A percentile compares a stretch with the other conserved stretches of the same genome.
phyloP scores from a whole-genome alignment of 75 land plant genomes.

The Adiantum capillusveneris region DNA sequence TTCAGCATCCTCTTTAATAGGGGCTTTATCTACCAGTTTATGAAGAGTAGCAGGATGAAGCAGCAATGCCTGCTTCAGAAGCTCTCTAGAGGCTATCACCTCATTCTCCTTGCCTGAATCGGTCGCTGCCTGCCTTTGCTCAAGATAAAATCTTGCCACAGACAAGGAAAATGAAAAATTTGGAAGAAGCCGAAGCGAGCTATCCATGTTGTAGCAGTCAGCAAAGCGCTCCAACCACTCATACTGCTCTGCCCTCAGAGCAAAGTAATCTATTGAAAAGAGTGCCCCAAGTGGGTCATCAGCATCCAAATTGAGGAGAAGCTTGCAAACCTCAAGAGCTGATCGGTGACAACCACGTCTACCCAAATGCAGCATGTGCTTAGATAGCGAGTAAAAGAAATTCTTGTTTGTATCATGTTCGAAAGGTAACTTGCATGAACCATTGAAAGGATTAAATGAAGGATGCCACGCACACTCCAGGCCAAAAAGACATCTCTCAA shows the following conservation, averaged over 20 bases:
- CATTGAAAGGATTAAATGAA: slow-evolving; percentile 59
- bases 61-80: slow-evolving; percentile 91
- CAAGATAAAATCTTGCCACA: slow-evolving; percentile 71
- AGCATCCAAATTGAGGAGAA: slow-evolving; percentile 71
- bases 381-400: slow-evolving; percentile 58
- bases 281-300: slow-evolving; percentile 88
- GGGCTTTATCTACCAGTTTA: slow-evolving; percentile 77
- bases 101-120: slow-evolving; percentile 15
- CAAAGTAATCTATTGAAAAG: slow-evolving; percentile 87
- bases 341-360: slow-evolving; percentile 92
- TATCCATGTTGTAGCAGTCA: slow-evolving; percentile 51
- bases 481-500: slow-evolving; percentile 76
- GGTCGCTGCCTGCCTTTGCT: slow-evolving; percentile 11
- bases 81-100: slow-evolving; percentile 37
- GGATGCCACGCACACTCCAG: slow-evolving; percentile 98
- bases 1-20: slow-evolving; percentile 67
- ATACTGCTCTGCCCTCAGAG: slow-evolving; percentile 83
- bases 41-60: slow-evolving; percentile 77
- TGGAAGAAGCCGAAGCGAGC: slow-evolving; percentile 70
- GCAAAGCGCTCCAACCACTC: slow-evolving; percentile 75
- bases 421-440: slow-evolving; percentile 58
- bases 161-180: slow-evolving; percentile 86
- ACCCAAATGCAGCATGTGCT: slow-evolving; percentile 88
- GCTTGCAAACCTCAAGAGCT: slow-evolving; percentile 92
- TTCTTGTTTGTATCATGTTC: slow-evolving; percentile 66